Evolutionary conservation across 371 early-diverging fungal species (phyloP), one percentile per base, ranked within the genome.

Genomic region (Lichtheimia ornata): DNA sequence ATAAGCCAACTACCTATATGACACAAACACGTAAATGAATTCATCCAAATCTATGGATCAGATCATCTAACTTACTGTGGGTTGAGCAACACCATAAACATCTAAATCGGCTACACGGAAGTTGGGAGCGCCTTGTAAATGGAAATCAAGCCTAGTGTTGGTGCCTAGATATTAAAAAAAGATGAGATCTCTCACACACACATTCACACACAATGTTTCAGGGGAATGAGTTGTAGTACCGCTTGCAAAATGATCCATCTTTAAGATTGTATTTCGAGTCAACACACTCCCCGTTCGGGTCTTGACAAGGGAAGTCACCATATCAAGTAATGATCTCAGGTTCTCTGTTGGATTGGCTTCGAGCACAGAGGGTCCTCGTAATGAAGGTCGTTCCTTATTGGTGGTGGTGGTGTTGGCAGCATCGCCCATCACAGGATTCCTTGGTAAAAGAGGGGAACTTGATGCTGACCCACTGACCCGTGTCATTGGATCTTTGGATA

Each of bases 1-100:
- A 71, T 49, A 89, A 74, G 7, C 91, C 89, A 28, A 84, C 72
- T 13, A 72, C 72, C 82, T 81, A 67, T 22, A 41, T n/a, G n/a
- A 25, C 12, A 40, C 41, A 4, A 5, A n/a, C 24, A 53, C 12
- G 7, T 25, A 15, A 44, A 25, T 51, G 61, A 53, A 50, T 53
- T 4, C 12, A 53, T 11, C 35, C 54, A 53, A 30, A 28, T 6
- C 11, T 35, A 35, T 35, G 35, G 35, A 35, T 35, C 35, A 35
- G 11, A 11, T 11, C 35, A 35, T 25, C 15, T 53, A 22, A 5
- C 18, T 63, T 74, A 82, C 82, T 6, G 88, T 86, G 4, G 91
- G 91, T 58, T 90, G 89, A 24, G 89, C 88, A 41, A 85, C 86
- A 45, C 91, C 91, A 64, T 81, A 85, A 5, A 89, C 81, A 58